phyloP scores from a whole-genome alignment of 2,329 filamentous ascomycete species.

The Botryotinia narcissicola region DNA sequence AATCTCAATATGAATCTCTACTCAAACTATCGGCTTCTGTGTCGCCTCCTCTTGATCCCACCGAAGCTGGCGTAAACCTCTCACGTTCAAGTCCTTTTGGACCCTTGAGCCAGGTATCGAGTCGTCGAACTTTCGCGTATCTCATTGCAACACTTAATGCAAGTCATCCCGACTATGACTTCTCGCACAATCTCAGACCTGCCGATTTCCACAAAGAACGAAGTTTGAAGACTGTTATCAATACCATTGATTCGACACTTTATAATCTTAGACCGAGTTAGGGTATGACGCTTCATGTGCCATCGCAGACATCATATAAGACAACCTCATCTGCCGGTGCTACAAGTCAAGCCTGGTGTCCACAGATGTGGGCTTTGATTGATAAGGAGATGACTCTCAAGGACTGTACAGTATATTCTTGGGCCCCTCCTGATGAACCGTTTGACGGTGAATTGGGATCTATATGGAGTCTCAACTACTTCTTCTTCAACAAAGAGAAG shows the following conservation, averaged over 20 bases:
- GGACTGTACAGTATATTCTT: slow-evolving; percentile 86
- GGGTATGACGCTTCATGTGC: slow-evolving; percentile 40
- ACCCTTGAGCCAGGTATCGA: slow-evolving; percentile 80
- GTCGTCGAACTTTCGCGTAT: slow-evolving; percentile 90
- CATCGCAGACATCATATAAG: slow-evolving; percentile 41
- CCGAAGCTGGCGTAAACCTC: slow-evolving; percentile 66
- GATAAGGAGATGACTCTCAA: slow-evolving; percentile 93
- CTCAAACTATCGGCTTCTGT: slow-evolving; percentile 83
- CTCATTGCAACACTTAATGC: slow-evolving; percentile 95
- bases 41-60: slow-evolving; percentile 75
- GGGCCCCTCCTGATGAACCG: slow-evolving; percentile 83
- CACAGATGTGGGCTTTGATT: slow-evolving; percentile 86
- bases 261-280: slow-evolving; percentile 75
- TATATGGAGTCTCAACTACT: slow-evolving; percentile 94
- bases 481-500: slow-evolving; percentile 91
- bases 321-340: slow-evolving; percentile 42
- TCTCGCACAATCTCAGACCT: slow-evolving; percentile 85
- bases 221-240: slow-evolving; percentile 77
- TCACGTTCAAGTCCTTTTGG: slow-evolving; percentile 90
- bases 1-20: slow-evolving; percentile 85
- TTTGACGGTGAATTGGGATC: slow-evolving; percentile 90
- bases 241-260: slow-evolving; percentile 81
- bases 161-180: slow-evolving; percentile 94
- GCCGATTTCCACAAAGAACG: slow-evolving; percentile 86
- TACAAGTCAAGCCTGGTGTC: slow-evolving; percentile 70